phyloP scores from a whole-genome alignment of 148 eudicot genomes.

The Oxyria digyna region DNA sequence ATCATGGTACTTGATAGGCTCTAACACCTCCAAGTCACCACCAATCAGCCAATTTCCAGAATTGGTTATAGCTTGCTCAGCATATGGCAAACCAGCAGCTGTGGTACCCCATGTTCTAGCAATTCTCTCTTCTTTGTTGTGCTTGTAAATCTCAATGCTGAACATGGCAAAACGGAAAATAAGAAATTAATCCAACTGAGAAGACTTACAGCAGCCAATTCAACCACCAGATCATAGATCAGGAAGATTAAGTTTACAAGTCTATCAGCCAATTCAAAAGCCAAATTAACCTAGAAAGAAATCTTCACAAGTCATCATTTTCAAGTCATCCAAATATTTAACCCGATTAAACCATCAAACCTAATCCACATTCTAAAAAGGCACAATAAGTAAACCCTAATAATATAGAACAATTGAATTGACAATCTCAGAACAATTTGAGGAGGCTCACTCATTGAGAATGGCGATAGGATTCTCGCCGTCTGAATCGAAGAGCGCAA shows the following conservation, averaged over 20 bases:
- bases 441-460: conserved; percentile 46
- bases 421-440: background rate
- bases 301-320: background rate
- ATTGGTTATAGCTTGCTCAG: conserved; percentile 52
- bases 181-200: background rate
- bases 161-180: conserved; percentile 5
- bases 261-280: background rate
- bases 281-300: background rate
- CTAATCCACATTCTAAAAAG: background rate
- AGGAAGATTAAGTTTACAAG: background rate
- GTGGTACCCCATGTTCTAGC: conserved; percentile 97
- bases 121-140: conserved; percentile 83
- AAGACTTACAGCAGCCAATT: background rate
- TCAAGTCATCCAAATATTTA: background rate
- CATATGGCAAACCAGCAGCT: conserved; percentile 83
- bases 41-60: conserved; percentile 89
- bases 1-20: conserved; percentile 71
- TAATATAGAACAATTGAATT: background rate
- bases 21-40: conserved; percentile 72
- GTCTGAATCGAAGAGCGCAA: conserved; percentile 45
- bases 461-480: conserved; percentile 45
- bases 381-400: background rate
- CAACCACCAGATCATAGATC: background rate
- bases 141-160: conserved; percentile 93
- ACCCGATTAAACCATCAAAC: background rate